These are phyloP conservation scores for Hyphopichia homilentoma DNA, from an alignment of 805 yeast species.

Conservation along the genomic window DNA sequence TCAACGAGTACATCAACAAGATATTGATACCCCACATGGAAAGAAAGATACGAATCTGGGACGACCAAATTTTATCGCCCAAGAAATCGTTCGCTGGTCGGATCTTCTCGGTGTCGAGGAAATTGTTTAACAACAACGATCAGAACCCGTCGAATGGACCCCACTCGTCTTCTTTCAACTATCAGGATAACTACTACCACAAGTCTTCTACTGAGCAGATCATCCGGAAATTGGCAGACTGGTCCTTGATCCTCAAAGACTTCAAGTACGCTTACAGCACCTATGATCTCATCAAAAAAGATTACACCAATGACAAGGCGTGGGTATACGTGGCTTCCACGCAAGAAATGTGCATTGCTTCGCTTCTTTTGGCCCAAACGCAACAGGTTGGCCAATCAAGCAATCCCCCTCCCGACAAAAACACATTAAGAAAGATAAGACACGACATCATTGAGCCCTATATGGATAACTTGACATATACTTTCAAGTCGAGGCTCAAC, in stretches of 20 bases:
- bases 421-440: slow-evolving; percentile 44
- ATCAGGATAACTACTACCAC: slow-evolving; percentile 54
- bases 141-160: slow-evolving; percentile 7
- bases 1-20: slow-evolving; percentile 47
- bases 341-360: slow-evolving; percentile 83
- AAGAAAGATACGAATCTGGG: slow-evolving; percentile 75
- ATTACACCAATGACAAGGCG: slow-evolving; percentile 71
- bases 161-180: slow-evolving; percentile 35
- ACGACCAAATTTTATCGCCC: slow-evolving; percentile 73
- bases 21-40: slow-evolving; percentile 81
- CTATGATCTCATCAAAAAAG: slow-evolving; percentile 78
- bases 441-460: slow-evolving; percentile 55
- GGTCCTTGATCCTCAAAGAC: slow-evolving; percentile 89
- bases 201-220: slow-evolving; percentile 66
- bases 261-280: slow-evolving; percentile 79
- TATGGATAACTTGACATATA: slow-evolving; percentile 69
- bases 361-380: slow-evolving; percentile 60
- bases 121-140: slow-evolving; percentile 39
- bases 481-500: slow-evolving; percentile 69
- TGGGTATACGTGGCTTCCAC: slow-evolving; percentile 78
- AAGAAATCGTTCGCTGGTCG: slow-evolving; percentile 73
- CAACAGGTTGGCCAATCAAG: slow-evolving; percentile 32
- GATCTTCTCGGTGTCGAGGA: slow-evolving; percentile 62
- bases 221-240: slow-evolving; percentile 82
- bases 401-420: slow-evolving; percentile 31